Conservation (phyloP, 805 yeast genomes). For the Barnettozyma vustinii region DNA sequence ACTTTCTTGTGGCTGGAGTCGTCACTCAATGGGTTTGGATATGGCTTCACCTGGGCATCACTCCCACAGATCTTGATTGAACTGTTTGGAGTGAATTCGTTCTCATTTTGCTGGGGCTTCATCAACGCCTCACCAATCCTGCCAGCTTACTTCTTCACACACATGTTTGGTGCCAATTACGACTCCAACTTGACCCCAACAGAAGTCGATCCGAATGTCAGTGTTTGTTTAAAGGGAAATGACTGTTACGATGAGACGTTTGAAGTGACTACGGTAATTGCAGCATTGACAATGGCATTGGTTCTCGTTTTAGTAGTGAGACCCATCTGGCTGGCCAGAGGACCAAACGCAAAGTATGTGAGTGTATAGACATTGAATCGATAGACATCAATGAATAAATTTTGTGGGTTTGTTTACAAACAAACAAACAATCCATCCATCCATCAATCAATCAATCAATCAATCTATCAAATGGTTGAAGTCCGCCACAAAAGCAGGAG, state of each 20-base stretch:
- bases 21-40: slow-evolving; percentile 58
- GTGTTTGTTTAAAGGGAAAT: slow-evolving; percentile 22
- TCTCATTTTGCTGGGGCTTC: slow-evolving; percentile 71
- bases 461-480: not conserved
- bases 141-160: slow-evolving; percentile 54
- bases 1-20: slow-evolving; percentile 44
- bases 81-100: slow-evolving; percentile 59
- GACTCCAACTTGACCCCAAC: slow-evolving; percentile 37
- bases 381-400: not conserved
- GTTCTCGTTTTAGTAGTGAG: slow-evolving; percentile 16
- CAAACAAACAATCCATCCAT: not conserved
- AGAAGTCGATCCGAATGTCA: slow-evolving; percentile 11
- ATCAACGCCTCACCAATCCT: slow-evolving; percentile 62
- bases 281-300: slow-evolving; percentile 13
- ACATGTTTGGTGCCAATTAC: slow-evolving; percentile 57
- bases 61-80: slow-evolving; percentile 77
- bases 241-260: slow-evolving; percentile 38
- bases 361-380: not conserved
- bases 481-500: not conserved
- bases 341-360: not conserved
- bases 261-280: slow-evolving; percentile 30
- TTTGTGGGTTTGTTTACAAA: not conserved
- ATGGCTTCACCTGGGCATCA: slow-evolving; percentile 68
- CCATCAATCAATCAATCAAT: not conserved
- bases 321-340: slow-evolving; percentile 4